Conservation (phyloP, 2,329 filamentous ascomycete genomes). For the Claviceps capensis region DNA sequence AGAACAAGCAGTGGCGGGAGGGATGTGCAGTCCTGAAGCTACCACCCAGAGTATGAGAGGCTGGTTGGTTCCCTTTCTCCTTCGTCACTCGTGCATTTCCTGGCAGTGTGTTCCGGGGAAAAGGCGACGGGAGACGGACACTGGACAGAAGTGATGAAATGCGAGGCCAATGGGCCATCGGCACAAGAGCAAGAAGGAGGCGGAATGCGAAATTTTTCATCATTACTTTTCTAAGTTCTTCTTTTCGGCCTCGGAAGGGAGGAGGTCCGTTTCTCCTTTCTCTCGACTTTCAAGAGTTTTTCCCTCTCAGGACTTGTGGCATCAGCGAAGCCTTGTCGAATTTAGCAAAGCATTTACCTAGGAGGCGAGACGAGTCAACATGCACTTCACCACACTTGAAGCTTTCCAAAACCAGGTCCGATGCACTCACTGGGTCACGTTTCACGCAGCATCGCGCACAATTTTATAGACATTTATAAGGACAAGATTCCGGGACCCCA, state of each 20-base stretch:
- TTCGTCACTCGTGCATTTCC: constrained; percentile 29
- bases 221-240: neutral
- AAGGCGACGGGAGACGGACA: neutral
- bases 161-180: no score
- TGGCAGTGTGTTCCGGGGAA: constrained; percentile 29
- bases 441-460: no score
- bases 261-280: neutral
- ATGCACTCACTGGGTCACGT: no score
- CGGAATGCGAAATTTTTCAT: neutral
- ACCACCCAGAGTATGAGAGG: constrained; percentile 18
- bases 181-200: neutral
- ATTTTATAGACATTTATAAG: no score
- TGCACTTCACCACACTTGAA: no score
- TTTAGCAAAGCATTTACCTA: neutral
- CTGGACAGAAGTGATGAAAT: no score
- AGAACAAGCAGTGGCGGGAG: neutral
- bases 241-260: neutral
- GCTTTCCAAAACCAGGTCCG: no score
- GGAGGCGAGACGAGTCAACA: neutral
- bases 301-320: neutral
- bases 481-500: no score
- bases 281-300: no score
- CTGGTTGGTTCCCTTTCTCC: constrained; percentile 29
- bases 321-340: neutral
- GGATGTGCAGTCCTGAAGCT: constrained; percentile 14